phyloP scores from a whole-genome alignment of 179 eudicot genomes.

The Vitellaria paradoxa region DNA sequence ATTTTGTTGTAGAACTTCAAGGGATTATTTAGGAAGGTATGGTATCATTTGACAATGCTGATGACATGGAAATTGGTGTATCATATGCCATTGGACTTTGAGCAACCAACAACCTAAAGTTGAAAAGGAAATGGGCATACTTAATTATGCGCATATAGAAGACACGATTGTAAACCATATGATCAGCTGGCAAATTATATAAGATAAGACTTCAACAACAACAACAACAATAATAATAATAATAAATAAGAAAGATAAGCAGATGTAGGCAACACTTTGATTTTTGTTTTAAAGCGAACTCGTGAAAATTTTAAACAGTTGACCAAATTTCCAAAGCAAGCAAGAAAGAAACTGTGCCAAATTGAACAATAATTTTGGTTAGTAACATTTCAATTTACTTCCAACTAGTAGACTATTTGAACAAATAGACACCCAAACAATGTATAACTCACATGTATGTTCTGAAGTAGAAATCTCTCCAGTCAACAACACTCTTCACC shows the following conservation, averaged over 20 bases:
- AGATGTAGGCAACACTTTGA: not conserved
- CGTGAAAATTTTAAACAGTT: not conserved
- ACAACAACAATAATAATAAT: too few relatives aligned
- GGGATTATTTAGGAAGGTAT: not conserved
- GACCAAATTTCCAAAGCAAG: not conserved
- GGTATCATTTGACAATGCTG: not conserved
- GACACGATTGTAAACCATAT: not conserved
- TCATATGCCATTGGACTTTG: not conserved
- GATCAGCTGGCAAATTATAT: not conserved
- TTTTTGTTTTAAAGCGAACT: not conserved
- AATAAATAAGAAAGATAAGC: not conserved
- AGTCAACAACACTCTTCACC: slow-evolving; percentile 89
- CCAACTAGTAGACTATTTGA: not conserved
- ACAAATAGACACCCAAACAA: not conserved
- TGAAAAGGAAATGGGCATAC: not conserved
- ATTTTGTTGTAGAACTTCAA: not conserved
- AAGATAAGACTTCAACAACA: not conserved
- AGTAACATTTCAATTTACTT: too few relatives aligned
- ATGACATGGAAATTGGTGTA: not conserved
- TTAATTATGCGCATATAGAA: not conserved
- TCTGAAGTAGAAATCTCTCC: slow-evolving; percentile 79
- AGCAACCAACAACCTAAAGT: not conserved
- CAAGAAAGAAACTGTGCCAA: not conserved
- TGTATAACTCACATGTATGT: slow-evolving; percentile 59
- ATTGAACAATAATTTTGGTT: not conserved